phyloP scores from a whole-genome alignment of 768 basidiomycete species.

The Suillus placidus region DNA sequence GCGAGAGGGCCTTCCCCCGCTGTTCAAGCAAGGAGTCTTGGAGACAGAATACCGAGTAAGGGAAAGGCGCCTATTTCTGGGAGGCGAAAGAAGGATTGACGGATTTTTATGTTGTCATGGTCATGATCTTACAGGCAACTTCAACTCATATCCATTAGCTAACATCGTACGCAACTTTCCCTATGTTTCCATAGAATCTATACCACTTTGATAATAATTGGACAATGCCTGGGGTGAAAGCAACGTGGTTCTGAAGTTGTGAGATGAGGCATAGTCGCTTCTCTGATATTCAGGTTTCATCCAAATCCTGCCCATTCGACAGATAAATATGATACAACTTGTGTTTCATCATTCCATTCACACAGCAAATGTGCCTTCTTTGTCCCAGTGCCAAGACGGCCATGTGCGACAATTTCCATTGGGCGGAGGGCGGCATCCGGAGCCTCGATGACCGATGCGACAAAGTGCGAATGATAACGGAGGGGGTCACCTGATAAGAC shows the following conservation, averaged over 20 bases:
- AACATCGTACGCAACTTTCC: background rate
- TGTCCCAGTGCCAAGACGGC: conserved; percentile 92
- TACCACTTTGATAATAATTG: background rate
- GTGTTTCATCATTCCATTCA: conserved; percentile 77
- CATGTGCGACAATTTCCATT: conserved; percentile 95
- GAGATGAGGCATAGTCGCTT: background rate
- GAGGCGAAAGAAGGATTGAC: conserved; percentile 52
- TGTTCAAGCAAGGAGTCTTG: conserved; percentile 13
- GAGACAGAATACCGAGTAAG: conserved; percentile 13
- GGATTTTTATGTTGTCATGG: background rate
- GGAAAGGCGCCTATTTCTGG: conserved; percentile 35
- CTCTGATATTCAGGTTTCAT: conserved; percentile 16
- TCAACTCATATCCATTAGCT: background rate
- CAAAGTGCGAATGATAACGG: conserved; percentile 96
- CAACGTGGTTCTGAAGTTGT: background rate
- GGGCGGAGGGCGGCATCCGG: conserved; percentile 64
- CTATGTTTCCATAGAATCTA: background rate
- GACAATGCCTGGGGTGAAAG: background rate
- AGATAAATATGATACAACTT: conserved; percentile 71
- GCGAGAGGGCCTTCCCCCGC: background rate
- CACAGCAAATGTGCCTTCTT: conserved; percentile 95
- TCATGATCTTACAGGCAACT: too few relatives aligned
- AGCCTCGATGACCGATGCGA: conserved; percentile 77
- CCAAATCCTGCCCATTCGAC: conserved; percentile 95
- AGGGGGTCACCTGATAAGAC: conserved; percentile 77